Evolutionary conservation across 2,329 filamentous ascomycete genomes (phyloP).

Genomic region (Aspergillus udagawae): DNA sequence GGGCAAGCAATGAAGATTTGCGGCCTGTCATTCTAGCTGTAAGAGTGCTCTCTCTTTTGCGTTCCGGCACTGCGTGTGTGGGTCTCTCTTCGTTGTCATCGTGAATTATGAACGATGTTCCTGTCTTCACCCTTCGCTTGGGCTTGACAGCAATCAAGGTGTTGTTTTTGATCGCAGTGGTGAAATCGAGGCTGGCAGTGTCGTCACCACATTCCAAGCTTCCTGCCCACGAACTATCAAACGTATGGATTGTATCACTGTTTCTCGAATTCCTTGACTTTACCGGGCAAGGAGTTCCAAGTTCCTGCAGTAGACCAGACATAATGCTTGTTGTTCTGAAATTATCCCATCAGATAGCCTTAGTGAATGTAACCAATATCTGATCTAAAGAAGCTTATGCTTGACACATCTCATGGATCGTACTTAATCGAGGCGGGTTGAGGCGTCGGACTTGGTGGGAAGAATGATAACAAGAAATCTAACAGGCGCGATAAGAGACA

Average conservation of each 20-base stretch:
- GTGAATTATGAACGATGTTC: slow-evolving; percentile 35
- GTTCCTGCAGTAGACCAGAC: slow-evolving; percentile 23
- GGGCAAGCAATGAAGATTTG: slow-evolving; percentile 35
- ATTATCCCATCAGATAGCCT: not conserved
- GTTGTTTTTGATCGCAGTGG: slow-evolving; percentile 33
- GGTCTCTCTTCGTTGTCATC: slow-evolving; percentile 28
- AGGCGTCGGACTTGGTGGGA: not conserved
- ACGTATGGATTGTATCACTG: slow-evolving; percentile 15
- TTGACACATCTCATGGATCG: not conserved
- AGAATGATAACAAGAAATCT: not conserved
- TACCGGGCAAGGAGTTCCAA: slow-evolving; percentile 32
- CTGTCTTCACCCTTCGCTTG: slow-evolving; percentile 23
- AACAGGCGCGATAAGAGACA: not conserved
- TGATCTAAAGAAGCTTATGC: not conserved
- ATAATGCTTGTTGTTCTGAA: slow-evolving; percentile 10
- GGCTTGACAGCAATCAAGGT: slow-evolving; percentile 27
- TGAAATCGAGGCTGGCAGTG: slow-evolving; percentile 40
- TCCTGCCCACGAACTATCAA: slow-evolving; percentile 24
- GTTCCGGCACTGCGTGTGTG: slow-evolving; percentile 7
- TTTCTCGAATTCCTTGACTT: slow-evolving; percentile 19
- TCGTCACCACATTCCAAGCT: slow-evolving; percentile 26
- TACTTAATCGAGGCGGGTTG: not conserved
- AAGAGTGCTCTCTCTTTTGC: slow-evolving; percentile 16
- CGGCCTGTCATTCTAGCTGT: slow-evolving; percentile 11
- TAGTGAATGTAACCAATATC: not conserved